Base-by-base conservation (phyloP, 768 basidiomycete species). In the Melanogaster broomeanus region DNA sequence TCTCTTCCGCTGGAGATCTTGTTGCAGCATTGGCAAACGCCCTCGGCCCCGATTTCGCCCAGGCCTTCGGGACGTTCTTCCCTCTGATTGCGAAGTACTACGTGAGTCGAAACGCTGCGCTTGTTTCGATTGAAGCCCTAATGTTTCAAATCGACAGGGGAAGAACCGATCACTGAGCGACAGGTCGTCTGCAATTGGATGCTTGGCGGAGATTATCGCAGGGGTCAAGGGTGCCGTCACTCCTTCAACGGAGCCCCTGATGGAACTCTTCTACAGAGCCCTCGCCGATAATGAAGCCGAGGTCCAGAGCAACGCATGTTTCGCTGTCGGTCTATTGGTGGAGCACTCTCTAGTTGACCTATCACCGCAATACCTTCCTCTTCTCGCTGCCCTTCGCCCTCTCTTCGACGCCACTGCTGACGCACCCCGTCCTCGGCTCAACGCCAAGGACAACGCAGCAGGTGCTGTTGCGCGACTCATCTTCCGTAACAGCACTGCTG, bases 391-490 rank as follows among this genome's bases (percentile, higher is more conserved):
- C 1, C 83, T 98, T 41, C 88, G 83, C 24, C 90, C 90, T 13
- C 77, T 96, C 48, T 98, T 99, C 70, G 69, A 77, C 39, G 77
- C 88, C 31, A 61, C 82, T 8, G 71, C 82, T 0, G 82, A 86
- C 51, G 76, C 90, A 6, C 75, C 85, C n/a, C 64, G 81, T 6
- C 72, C 89, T 7, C 77, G 76, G 39, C 71, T 92, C 55, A 95
- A 94, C 66, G 94, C 94, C 18, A 87, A 87, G 56, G 97, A 99
- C 72, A 99, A 99, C 68, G 97, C 97, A n/a, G 82, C 88, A 8
- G 97, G 97, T 39, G 91, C 94, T 22, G 90, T 98, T 46, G 84
- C 85, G 5, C 87, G 97, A 15, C 79, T 98, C 66, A 88, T 98
- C 64, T 67, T 84, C 61, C 88, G 88, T 65, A 94, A 93, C 70